These are phyloP conservation scores for Athelia sp. DNA, from an alignment of 1,284 basidiomycete species.

Conservation along the genomic window DNA sequence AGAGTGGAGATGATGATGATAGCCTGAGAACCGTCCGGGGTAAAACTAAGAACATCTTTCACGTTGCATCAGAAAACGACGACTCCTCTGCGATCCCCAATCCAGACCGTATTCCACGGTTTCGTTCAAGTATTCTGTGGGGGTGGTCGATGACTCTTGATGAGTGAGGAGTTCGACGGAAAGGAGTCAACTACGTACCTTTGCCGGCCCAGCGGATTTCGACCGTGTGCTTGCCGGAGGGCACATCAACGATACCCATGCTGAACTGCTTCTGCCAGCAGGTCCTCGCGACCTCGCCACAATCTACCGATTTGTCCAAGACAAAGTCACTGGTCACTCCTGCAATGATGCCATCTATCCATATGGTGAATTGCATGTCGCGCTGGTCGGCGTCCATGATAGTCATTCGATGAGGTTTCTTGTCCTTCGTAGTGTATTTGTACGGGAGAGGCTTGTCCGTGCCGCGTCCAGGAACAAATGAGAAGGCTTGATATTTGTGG, in stretches of 20 bases:
- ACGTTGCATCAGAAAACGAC: background rate
- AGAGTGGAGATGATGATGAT: too few species aligned
- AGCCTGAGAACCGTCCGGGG: too few species aligned
- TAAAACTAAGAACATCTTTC: background rate
- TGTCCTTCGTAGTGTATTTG: background rate
- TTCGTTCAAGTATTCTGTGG: background rate
- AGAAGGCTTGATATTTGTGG: too few species aligned
- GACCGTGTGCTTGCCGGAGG: slow-evolving; percentile 2
- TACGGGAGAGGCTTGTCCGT: background rate
- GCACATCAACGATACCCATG: background rate
- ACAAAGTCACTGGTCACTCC: slow-evolving; percentile 1
- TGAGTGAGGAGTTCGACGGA: background rate
- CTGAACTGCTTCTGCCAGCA: background rate
- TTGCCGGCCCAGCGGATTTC: slow-evolving; percentile 2
- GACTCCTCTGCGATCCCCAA: background rate
- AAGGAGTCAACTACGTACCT: background rate
- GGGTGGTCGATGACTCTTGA: background rate
- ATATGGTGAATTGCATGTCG: background rate
- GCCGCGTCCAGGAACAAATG: background rate
- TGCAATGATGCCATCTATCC: background rate
- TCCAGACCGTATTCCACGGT: background rate
- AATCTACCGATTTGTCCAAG: slow-evolving; percentile 3
- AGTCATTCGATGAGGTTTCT: slow-evolving; percentile 1
- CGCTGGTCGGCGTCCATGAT: slow-evolving; percentile 4
- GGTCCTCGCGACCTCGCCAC: background rate